Conservation (phyloP, 2,329 filamentous ascomycete species). For the Cryphonectria naterciae region DNA sequence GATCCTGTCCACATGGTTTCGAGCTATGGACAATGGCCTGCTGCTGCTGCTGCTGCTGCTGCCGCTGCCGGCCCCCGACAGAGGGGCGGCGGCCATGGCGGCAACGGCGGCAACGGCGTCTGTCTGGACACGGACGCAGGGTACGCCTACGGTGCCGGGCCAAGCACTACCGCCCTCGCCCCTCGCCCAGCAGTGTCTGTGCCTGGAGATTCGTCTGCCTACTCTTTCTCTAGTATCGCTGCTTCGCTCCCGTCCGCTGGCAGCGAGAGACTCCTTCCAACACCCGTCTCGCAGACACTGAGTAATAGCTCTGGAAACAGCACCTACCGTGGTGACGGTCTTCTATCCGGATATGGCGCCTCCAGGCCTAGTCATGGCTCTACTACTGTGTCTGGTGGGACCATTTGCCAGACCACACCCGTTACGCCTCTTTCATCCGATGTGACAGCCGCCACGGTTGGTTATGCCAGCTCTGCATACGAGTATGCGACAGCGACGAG, state of each 20-base stretch:
- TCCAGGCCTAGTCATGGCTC: conserved; percentile 31
- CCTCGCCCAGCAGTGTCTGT: conserved; percentile 40
- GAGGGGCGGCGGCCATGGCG: conserved; percentile 18
- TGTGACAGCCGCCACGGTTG: conserved; percentile 34
- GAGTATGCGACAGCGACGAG: conserved; percentile 27
- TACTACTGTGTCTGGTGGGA: conserved; percentile 13
- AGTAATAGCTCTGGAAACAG: conserved; percentile 31
- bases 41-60: background rate
- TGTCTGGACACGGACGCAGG: conserved; percentile 43
- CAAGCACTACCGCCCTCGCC: conserved; percentile 36
- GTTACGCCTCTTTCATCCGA: conserved; percentile 31
- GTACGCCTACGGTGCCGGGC: conserved; percentile 38
- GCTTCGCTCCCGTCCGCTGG: conserved; percentile 43
- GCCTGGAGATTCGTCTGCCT: conserved; percentile 39
- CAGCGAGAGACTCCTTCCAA: conserved; percentile 41
- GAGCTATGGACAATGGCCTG: conserved; percentile 33
- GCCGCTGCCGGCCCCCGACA: conserved; percentile 5
- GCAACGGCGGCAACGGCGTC: conserved; percentile 32
- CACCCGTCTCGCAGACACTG: conserved; percentile 39
- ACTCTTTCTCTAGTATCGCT: conserved; percentile 48
- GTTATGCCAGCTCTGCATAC: conserved; percentile 24
- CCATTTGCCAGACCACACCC: conserved; percentile 32
- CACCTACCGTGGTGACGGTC: conserved; percentile 37
- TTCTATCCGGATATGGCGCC: conserved; percentile 25
- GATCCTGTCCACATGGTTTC: conserved; percentile 41